Conservation (phyloP, 1,139 yeast species). For the Pichia sp. region DNA sequence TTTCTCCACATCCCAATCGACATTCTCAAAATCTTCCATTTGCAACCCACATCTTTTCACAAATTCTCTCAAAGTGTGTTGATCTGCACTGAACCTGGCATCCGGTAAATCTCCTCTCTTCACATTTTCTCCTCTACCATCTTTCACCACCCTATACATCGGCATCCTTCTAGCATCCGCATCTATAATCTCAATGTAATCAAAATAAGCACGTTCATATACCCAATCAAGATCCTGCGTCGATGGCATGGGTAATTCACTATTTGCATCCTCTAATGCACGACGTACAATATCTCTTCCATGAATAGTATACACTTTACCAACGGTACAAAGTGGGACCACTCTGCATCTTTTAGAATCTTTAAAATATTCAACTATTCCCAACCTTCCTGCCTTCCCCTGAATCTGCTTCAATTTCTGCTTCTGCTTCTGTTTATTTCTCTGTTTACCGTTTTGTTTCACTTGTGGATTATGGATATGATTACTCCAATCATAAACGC, state of each 20-base stretch:
- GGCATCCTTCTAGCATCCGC: no score
- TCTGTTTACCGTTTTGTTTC: slow-evolving; percentile 44
- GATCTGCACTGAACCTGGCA: no score
- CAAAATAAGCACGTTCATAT: slow-evolving; percentile 71
- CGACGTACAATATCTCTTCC: slow-evolving; percentile 42
- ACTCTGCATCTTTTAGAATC: slow-evolving; percentile 2
- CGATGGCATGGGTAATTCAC: no score
- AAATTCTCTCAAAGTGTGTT: no score
- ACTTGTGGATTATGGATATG: neutral
- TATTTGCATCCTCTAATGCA: neutral
- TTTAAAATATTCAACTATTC: slow-evolving; percentile 6
- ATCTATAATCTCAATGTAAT: slow-evolving; percentile 83
- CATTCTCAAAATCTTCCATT: slow-evolving; percentile 34
- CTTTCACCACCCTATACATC: no score
- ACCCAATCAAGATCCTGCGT: slow-evolving; percentile 24
- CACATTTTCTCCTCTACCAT: no score
- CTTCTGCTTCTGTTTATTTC: no score
- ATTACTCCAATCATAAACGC: no score
- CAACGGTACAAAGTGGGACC: slow-evolving; percentile 80
- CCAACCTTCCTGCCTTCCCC: no score
- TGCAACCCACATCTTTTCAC: slow-evolving; percentile 73
- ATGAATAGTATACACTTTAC: slow-evolving; percentile 82
- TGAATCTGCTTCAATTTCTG: no score
- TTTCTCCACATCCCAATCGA: slow-evolving; percentile 29
- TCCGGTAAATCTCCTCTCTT: no score